Evolutionary conservation across 202 grass and related monocot genomes (phyloP).

Genomic region (Dendrocalamus latiflorus): DNA sequence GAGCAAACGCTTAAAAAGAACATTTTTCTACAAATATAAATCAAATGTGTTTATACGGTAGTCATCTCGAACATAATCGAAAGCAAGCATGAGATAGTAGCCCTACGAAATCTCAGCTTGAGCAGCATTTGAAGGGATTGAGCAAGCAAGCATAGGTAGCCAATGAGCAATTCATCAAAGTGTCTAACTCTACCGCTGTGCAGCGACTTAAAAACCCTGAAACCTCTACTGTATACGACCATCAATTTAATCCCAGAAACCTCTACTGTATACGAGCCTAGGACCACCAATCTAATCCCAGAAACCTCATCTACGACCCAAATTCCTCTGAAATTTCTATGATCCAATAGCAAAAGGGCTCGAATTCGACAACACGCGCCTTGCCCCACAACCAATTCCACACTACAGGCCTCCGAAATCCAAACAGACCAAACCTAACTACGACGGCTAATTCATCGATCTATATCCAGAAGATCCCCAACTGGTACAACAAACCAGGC

Average conservation of each 20-base stretch:
- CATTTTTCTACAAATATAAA: not conserved
- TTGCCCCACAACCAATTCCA: not conserved
- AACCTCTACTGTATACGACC: not conserved
- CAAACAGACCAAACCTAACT: not conserved
- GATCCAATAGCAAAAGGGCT: not conserved
- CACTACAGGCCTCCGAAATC: not conserved
- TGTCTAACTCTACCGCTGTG: not conserved
- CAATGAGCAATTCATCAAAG: not conserved
- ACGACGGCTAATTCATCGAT: not conserved
- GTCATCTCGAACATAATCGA: not conserved
- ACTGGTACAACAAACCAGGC: not conserved
- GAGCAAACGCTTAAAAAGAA: not conserved
- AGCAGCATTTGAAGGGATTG: not conserved
- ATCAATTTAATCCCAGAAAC: not conserved
- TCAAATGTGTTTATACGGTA: not conserved
- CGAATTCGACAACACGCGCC: not conserved
- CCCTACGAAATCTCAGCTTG: not conserved
- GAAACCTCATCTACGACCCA: not conserved
- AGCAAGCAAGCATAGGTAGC: not conserved
- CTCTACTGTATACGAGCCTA: not conserved
- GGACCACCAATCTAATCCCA: not conserved
- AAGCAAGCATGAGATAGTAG: not conserved
- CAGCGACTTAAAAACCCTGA: not conserved
- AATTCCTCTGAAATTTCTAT: not conserved
- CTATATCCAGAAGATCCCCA: not conserved